A percentile compares a stretch with the other conserved stretches of the same genome.
phyloP scores from a whole-genome alignment of 495 filamentous ascomycete species.

The Penicillium longicatenatum region DNA sequence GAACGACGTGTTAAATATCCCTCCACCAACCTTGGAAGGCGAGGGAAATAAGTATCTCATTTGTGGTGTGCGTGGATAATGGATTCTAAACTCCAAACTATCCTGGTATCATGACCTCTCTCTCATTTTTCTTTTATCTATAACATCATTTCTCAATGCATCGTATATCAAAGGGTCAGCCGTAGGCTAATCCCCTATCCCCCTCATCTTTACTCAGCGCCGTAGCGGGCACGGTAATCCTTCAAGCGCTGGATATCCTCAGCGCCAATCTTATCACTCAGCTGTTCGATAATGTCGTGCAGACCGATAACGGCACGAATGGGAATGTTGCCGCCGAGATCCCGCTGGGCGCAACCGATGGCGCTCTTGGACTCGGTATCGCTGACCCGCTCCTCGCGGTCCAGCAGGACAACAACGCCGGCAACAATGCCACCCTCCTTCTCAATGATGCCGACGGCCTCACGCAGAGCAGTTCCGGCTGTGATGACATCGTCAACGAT shows the following conservation, averaged over 20 bases:
- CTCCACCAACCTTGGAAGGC: not conserved
- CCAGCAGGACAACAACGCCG: constrained; percentile 84
- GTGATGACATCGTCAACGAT: constrained; percentile 97
- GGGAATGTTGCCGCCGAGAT: constrained; percentile 52
- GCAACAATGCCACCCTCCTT: constrained; percentile 78
- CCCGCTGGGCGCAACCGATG: constrained; percentile 76
- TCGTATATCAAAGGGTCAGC: constrained; percentile 4
- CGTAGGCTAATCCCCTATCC: not conserved
- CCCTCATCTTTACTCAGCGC: constrained; percentile 44
- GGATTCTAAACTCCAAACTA: constrained; percentile 18
- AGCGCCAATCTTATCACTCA: constrained; percentile 51
- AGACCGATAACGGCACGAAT: constrained; percentile 57
- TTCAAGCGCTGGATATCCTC: constrained; percentile 70
- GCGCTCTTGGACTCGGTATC: constrained; percentile 61
- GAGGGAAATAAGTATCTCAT: not conserved
- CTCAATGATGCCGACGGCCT: constrained; percentile 81
- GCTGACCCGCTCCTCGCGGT: constrained; percentile 80
- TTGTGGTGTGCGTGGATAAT: constrained; percentile 8
- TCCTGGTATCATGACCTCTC: constrained; percentile 25
- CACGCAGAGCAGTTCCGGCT: constrained; percentile 88
- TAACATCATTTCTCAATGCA: constrained; percentile 24
- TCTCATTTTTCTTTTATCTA: constrained; percentile 15
- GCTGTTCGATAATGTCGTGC: constrained; percentile 73
- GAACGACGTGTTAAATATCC: not conserved
- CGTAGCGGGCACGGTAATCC: constrained; percentile 77